These are phyloP conservation scores for Penicillium sp. DNA, from an alignment of 2,329 filamentous ascomycete genomes.

Conservation along the genomic window DNA sequence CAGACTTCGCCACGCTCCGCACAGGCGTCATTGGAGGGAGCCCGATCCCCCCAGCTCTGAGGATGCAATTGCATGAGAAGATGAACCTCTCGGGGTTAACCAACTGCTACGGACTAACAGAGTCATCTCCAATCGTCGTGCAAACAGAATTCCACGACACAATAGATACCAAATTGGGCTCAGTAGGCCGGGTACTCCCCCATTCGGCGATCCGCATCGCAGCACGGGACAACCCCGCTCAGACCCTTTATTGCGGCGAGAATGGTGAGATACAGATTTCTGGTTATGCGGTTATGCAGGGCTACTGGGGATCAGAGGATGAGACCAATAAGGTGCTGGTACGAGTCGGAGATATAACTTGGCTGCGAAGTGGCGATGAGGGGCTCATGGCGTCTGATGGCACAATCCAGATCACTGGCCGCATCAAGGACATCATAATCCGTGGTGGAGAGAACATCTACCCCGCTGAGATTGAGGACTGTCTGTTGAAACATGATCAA, in stretches of 20 bases:
- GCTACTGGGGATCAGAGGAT: slow-evolving; percentile 44
- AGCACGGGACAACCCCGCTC: slow-evolving; percentile 54
- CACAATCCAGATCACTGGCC: slow-evolving; percentile 71
- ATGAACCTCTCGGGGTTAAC: background rate
- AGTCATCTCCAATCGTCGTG: no score
- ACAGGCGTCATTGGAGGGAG: slow-evolving; percentile 7
- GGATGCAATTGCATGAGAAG: background rate
- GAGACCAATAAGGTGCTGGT: slow-evolving; percentile 68
- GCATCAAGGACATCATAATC: slow-evolving; percentile 79
- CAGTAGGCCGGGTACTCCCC: background rate
- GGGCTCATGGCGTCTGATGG: slow-evolving; percentile 58
- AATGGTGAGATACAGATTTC: slow-evolving; percentile 74
- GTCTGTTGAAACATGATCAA: slow-evolving; percentile 63
- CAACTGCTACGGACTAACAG: background rate
- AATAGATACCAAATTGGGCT: no score
- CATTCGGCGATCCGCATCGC: slow-evolving; percentile 34
- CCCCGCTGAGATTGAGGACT: slow-evolving; percentile 71
- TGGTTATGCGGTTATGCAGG: slow-evolving; percentile 68
- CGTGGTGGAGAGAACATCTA: slow-evolving; percentile 71
- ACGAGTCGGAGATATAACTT: slow-evolving; percentile 59
- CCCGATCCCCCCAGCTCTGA: background rate
- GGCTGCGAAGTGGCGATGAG: slow-evolving; percentile 67
- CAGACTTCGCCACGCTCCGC: background rate
- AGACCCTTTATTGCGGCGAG: slow-evolving; percentile 51
- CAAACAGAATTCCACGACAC: slow-evolving; percentile 30